Conservation (phyloP, 2,329 filamentous ascomycete genomes). For the Arthroderma sp. region DNA sequence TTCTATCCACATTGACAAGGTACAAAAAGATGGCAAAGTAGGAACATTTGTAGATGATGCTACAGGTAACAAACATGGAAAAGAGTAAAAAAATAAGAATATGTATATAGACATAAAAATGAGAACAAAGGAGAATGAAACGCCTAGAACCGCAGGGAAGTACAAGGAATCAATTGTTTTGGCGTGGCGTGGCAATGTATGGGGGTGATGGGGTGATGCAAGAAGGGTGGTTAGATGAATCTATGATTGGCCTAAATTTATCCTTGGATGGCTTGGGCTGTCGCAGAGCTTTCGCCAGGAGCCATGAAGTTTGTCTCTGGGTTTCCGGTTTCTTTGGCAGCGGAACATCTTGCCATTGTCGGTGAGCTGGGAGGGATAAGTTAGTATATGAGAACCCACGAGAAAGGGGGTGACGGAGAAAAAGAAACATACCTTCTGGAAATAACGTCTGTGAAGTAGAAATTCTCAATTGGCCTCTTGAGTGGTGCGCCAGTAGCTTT, state of each 20-base stretch:
- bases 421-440: constrained; percentile 73
- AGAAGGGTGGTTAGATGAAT: not conserved
- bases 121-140: constrained; percentile 15
- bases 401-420: constrained; percentile 10
- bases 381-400: constrained; percentile 9
- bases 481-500: constrained; percentile 61
- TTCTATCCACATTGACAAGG: constrained; percentile 1
- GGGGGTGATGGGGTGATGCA: not conserved
- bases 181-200: constrained; percentile 8
- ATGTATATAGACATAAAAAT: constrained; percentile 18
- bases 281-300: constrained; percentile 40
- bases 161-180: constrained; percentile 13
- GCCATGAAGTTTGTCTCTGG: constrained; percentile 70
- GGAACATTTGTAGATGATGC: not conserved
- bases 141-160: constrained; percentile 11
- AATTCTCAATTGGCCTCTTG: constrained; percentile 82
- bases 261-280: constrained; percentile 6
- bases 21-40: constrained; percentile 3
- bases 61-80: constrained; percentile 2
- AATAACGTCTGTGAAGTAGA: constrained; percentile 96
- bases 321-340: constrained; percentile 73
- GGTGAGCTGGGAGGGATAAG: constrained; percentile 54
- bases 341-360: constrained; percentile 96
- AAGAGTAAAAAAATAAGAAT: constrained; percentile 12
- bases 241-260: constrained; percentile 7